Conservation (phyloP, 129 eudicot genomes). For the carrot (Daucus carota) region DH1_v3.0 NC_030386.2:22651501-22652000, state of each 20-base stretch:
- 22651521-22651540: neutral
- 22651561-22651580: neutral
- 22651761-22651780: conserved; percentile 81
- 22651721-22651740: neutral
- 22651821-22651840: conserved; percentile 50
- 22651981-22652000: neutral
- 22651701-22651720: neutral
- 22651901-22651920: neutral
- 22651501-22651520: neutral
- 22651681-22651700: neutral
- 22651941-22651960: neutral
- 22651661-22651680: conserved; percentile 1
- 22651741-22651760: conserved; percentile 14
- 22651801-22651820: conserved; percentile 59
- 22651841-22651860: conserved; percentile 45
- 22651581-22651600: neutral
- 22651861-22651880: conserved; percentile 69
- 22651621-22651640: neutral
- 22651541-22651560: neutral
- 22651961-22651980: neutral
- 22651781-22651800: conserved; percentile 86
- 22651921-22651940: neutral
- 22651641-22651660: neutral
- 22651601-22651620: neutral
- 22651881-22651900: conserved; percentile 39